Conservation (phyloP, 257 asterid species). For the Forsythia suspensa region DNA sequence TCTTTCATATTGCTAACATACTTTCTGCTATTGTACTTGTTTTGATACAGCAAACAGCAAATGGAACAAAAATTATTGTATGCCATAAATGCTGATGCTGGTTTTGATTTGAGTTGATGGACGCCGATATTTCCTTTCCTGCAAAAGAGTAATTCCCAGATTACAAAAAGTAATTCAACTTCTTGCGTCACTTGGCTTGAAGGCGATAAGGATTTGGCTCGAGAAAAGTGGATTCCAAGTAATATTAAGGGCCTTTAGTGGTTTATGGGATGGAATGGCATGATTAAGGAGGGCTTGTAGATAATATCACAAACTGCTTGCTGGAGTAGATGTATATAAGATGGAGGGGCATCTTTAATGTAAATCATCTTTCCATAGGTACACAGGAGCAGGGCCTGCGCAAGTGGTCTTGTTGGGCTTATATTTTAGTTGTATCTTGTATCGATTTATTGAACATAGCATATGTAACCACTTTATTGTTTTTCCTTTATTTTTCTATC, state of each 20-base stretch:
- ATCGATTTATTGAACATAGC: background rate
- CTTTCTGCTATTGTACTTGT: conserved; percentile 13
- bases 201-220: background rate
- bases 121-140: conserved; percentile 2
- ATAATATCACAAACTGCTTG: conserved; percentile 17
- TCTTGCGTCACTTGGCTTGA: background rate
- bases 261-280: background rate
- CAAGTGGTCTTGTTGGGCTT: conserved; percentile 33
- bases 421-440: background rate
- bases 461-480: background rate
- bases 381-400: conserved; percentile 18
- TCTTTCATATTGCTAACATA: background rate
- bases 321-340: conserved; percentile 30
- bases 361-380: conserved; percentile 26
- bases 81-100: conserved; percentile 90
- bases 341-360: conserved; percentile 21
- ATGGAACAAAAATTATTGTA: conserved; percentile 86
- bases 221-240: background rate
- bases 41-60: conserved; percentile 72
- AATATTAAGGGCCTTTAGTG: conserved; percentile 1
- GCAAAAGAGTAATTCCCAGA: conserved; percentile 10
- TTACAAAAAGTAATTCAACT: background rate
- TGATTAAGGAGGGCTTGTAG: conserved; percentile 27
- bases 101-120: conserved; percentile 87
- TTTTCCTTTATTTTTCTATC: background rate